A percentile compares a stretch with the other conserved stretches of the same genome.
phyloP scores from a whole-genome alignment of 768 basidiomycete species.

The Termitomyces sp. region DNA sequence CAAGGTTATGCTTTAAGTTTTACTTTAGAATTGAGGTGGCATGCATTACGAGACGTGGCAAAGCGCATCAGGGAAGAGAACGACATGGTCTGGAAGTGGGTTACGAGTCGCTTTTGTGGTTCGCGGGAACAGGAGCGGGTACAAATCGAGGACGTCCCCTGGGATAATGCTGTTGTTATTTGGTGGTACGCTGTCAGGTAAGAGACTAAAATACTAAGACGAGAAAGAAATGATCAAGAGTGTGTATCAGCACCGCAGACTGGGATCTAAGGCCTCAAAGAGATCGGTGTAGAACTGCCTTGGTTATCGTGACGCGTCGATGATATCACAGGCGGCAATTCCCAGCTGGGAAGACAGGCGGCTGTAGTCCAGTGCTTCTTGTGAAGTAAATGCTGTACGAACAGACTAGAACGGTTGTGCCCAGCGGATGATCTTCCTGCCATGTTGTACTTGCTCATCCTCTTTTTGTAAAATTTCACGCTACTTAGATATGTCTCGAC shows the following conservation, averaged over 20 bases:
- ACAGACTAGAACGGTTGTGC: too few species aligned
- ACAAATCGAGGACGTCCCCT: not conserved
- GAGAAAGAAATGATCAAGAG: too few species aligned
- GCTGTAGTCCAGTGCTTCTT: not conserved
- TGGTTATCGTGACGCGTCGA: not conserved
- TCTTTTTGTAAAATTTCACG: too few species aligned
- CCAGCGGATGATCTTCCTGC: too few species aligned
- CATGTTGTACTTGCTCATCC: too few species aligned
- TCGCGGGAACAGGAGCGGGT: not conserved
- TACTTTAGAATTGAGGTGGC: not conserved
- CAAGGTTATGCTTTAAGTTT: not conserved
- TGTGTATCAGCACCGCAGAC: not conserved
- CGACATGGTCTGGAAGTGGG: not conserved
- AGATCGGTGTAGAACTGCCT: too few species aligned
- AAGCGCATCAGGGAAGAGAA: not conserved
- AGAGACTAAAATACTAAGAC: not conserved
- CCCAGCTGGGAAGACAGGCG: not conserved
- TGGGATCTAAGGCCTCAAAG: not conserved
- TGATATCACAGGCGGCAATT: not conserved
- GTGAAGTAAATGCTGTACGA: not conserved
- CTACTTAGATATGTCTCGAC: not conserved
- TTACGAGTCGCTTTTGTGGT: not conserved
- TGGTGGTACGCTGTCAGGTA: too few species aligned
- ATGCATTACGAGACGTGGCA: not conserved
- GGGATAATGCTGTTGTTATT: not conserved